These are phyloP conservation scores for Liriodendron chinense DNA, from an alignment of 164 flowering plant species.

Conservation along the genomic window DNA sequence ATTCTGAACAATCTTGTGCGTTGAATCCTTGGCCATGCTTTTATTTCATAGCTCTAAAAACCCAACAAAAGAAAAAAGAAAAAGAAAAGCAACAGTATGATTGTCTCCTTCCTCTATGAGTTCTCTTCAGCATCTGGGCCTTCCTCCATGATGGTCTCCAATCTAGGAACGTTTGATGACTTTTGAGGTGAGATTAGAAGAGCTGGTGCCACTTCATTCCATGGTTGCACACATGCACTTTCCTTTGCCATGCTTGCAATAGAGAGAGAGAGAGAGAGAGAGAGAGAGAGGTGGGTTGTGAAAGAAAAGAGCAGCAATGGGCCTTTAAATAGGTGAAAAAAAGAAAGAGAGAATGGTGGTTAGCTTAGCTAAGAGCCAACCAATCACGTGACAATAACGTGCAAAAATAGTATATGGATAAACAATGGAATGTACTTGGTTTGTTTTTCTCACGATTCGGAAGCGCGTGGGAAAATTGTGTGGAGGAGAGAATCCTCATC, in stretches of 20 bases:
- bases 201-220: slow-evolving; percentile 6
- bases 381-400: not conserved
- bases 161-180: not conserved
- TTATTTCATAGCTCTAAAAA: not conserved
- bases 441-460: too few species aligned
- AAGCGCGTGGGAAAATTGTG: too few species aligned
- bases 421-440: too few species aligned
- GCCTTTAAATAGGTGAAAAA: not conserved
- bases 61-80: not conserved
- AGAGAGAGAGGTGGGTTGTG: not conserved
- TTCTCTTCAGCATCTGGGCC: not conserved
- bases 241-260: not conserved
- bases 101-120: not conserved
- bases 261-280: not conserved
- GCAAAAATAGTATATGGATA: too few species aligned
- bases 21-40: not conserved
- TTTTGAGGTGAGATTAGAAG: not conserved
- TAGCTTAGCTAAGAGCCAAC: not conserved
- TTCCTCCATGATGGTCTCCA: not conserved
- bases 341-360: not conserved
- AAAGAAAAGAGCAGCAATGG: not conserved
- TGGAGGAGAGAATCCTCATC: too few species aligned
- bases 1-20: too few species aligned
- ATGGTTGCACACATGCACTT: slow-evolving; percentile 1
- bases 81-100: not conserved